phyloP scores from a whole-genome alignment of 176 grass and related monocot genomes.

The Oryza nivara region DNA sequence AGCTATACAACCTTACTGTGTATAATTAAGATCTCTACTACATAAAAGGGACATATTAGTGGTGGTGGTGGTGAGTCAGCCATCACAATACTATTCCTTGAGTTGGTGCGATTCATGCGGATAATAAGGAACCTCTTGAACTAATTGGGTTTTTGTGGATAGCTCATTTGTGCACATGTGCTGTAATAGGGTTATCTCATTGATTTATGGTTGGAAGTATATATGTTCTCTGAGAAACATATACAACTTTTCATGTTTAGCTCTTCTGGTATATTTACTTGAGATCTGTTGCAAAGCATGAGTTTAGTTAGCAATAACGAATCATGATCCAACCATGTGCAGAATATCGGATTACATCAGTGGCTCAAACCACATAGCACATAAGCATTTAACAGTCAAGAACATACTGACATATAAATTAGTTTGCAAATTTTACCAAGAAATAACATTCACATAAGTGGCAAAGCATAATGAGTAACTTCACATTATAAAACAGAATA shows the following conservation, averaged over 20 bases:
- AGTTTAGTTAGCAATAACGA: background rate
- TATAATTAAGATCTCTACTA: background rate
- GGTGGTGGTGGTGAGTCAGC: background rate
- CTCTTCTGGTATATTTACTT: background rate
- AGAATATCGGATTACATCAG: background rate
- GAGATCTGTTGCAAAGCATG: background rate
- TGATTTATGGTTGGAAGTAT: background rate
- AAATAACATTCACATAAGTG: constrained; percentile 4
- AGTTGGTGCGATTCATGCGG: background rate
- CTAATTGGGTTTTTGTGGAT: background rate
- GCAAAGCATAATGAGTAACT: background rate
- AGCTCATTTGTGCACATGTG: background rate
- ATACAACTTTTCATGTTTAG: background rate
- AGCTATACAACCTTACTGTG: background rate
- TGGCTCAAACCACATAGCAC: background rate
- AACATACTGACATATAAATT: background rate
- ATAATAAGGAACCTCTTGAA: background rate
- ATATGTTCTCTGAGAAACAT: background rate
- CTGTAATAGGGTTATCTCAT: background rate
- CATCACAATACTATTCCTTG: background rate
- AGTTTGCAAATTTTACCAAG: constrained; percentile 5
- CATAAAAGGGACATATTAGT: background rate
- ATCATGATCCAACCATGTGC: constrained; percentile 19
- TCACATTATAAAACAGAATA: constrained; percentile 3
- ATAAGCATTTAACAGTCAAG: background rate